Evolutionary conservation across 1,284 basidiomycete genomes (phyloP).

Genomic region (Xanthoconium separans): DNA sequence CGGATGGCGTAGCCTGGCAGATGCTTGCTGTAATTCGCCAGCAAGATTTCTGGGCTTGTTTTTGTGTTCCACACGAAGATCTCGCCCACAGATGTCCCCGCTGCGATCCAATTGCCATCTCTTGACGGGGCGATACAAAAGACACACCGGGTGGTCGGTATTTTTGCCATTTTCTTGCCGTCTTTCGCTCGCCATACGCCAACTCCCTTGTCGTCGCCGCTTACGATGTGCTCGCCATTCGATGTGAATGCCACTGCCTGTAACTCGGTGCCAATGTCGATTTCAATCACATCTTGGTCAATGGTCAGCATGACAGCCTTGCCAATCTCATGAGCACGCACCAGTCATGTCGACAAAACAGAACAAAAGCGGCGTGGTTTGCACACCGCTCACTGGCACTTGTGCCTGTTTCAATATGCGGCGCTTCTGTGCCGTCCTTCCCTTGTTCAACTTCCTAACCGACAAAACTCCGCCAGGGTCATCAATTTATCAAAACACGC

Average conservation of each 20-base stretch:
- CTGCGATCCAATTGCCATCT: not conserved
- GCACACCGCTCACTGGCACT: too few species aligned
- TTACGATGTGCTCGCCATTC: not conserved
- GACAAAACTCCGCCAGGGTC: too few species aligned
- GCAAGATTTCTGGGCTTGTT: too few species aligned
- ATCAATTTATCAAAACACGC: too few species aligned
- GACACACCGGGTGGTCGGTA: not conserved
- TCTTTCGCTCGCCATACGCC: not conserved
- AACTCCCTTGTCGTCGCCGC: not conserved
- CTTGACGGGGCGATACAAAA: not conserved
- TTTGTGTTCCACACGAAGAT: not conserved
- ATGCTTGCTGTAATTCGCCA: too few species aligned
- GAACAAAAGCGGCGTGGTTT: too few species aligned
- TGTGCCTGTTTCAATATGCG: too few species aligned
- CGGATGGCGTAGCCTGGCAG: too few species aligned
- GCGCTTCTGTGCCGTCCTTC: too few species aligned
- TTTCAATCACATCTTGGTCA: not conserved
- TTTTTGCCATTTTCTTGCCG: not conserved
- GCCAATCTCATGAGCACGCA: not conserved
- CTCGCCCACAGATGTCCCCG: not conserved
- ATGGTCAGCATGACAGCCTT: not conserved
- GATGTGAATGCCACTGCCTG: not conserved
- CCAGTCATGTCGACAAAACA: not conserved
- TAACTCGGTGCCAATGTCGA: not conserved
- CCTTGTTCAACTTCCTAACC: too few species aligned